Conservation (phyloP, 2,329 filamentous ascomycete genomes). For the Sclerotinia borealis region DNA sequence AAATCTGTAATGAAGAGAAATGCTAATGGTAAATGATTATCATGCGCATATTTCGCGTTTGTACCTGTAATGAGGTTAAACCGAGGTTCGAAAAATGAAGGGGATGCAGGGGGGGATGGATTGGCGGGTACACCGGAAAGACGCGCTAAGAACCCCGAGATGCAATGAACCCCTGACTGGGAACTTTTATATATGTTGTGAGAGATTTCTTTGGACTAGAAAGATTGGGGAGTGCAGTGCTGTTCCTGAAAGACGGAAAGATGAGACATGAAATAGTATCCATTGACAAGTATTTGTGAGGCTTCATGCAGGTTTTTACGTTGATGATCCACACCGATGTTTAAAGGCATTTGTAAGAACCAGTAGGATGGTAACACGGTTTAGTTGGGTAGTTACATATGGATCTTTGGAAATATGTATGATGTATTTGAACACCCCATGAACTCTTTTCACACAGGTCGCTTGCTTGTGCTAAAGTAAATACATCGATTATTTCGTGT, state of each 20-base stretch:
- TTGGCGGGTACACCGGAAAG: background rate
- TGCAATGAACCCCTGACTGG: background rate
- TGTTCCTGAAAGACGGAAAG: background rate
- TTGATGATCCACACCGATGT: conserved; percentile 2
- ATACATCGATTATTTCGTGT: background rate
- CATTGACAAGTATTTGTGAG: background rate
- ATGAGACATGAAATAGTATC: background rate
- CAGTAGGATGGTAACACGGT: conserved; percentile 9
- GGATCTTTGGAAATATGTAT: conserved; percentile 6
- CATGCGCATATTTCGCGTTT: conserved; percentile 11
- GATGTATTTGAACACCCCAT: conserved; percentile 1
- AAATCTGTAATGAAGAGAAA: conserved; percentile 3
- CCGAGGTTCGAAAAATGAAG: conserved; percentile 9
- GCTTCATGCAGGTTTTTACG: background rate
- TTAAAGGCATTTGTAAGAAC: background rate
- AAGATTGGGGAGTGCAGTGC: background rate
- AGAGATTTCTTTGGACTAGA: background rate
- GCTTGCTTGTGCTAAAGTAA: background rate
- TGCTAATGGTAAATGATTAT: conserved; percentile 2
- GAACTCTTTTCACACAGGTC: background rate
- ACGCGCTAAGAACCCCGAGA: background rate
- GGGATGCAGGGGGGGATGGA: background rate
- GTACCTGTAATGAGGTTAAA: background rate
- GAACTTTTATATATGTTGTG: background rate
- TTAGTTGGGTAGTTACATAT: background rate